Evolutionary conservation across 352 stramenopile genomes (phyloP), one percentile per base, ranked within the genome.

Genomic region (Globisporangium cystogenes): DNA sequence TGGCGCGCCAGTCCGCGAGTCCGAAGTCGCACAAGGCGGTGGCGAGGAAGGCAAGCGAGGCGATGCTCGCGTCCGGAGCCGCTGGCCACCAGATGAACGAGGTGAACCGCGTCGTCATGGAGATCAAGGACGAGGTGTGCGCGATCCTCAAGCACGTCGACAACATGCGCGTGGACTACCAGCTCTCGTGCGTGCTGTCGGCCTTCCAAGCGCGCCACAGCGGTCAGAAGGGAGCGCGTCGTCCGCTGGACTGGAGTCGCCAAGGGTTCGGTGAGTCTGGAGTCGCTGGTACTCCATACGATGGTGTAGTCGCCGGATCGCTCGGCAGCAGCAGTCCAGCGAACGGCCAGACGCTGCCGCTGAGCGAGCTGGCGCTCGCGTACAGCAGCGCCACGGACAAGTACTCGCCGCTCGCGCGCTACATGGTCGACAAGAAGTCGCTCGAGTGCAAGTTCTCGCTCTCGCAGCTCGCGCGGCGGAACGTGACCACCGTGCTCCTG

Each of bases 101-200:
- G 21, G 44, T 65, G 0, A 78, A 76, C 48, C 68, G 65, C 6
- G 60, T 82, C 16, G 64, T 90, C 0, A 83, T 90, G 72, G 72
- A 87, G 54, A 87, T 90, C 48, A 90, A 90, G 49, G 67, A 90
- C 46, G 68, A 87, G 39, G 72, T 85, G 24, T 90, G 79, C 44
- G 73, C 65, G 6, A 79, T 84, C 51, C 60, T 90, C 45, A 63
- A 81, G 26, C 53, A 75, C 18, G 56, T 90, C 37, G 74, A 87
- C 49, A 72, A 71, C 42, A 66, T 85, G 26, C 74, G 79, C 21
- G 49, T 87, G 1, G 79, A 90, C 40, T 86, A 79, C 35, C 72
- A 87, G 16, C 72, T 90, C 15, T 90, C 79, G 21, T 72, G 60
- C 7, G 43, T 90, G 16, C 40, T 90, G 15, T 60, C 68, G 20